Percentiles rank a stretch among this genome's conserved stretches.
Conservation (phyloP, 169 alveolate genomes). For the Toxoplasma gondii region DNA sequence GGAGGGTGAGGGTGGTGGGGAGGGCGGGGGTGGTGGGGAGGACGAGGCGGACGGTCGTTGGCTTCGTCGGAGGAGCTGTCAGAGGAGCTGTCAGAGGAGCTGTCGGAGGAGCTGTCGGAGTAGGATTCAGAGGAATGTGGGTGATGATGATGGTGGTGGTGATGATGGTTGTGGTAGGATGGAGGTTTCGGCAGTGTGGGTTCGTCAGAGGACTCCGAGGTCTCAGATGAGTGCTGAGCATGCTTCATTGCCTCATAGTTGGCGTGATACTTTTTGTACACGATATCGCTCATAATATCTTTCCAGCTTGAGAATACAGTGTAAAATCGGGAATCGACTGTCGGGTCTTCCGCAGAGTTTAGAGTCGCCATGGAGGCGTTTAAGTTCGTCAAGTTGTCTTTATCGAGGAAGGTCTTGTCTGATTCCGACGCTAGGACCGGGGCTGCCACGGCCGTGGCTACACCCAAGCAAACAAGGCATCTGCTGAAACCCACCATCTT, state of each 20-base stretch:
- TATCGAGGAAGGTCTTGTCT: neutral
- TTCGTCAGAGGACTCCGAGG: neutral
- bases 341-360: neutral
- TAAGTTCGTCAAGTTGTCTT: too few relatives aligned
- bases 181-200: neutral
- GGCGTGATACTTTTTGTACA: neutral
- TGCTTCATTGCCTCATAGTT: neutral
- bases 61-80: too few relatives aligned
- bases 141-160: neutral
- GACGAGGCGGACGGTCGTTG: too few relatives aligned
- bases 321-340: neutral
- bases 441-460: neutral
- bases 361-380: neutral
- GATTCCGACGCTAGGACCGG: neutral
- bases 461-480: neutral
- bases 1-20: too few relatives aligned
- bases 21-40: too few relatives aligned
- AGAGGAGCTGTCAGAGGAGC: too few relatives aligned
- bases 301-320: neutral
- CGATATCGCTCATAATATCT: neutral
- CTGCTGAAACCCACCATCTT: neutral
- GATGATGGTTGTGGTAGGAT: neutral
- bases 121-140: neutral
- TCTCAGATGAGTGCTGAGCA: neutral
- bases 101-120: too few relatives aligned